These are phyloP conservation scores for Clonostachys rhizophaga DNA, from an alignment of 2,329 filamentous ascomycete genomes.

Conservation along the genomic window DNA sequence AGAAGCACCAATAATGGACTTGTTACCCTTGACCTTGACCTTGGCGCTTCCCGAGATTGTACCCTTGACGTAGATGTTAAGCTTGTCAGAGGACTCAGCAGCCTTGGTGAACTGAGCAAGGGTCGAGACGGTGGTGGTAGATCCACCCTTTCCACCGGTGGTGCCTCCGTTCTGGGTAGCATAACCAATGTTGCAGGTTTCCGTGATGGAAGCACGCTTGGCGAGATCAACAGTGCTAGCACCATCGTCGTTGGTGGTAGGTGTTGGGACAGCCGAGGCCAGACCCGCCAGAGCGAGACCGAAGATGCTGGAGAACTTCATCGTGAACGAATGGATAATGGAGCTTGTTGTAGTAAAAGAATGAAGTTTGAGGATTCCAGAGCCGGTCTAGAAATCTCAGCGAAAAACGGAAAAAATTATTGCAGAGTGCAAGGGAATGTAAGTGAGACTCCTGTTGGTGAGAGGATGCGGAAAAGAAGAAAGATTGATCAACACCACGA, in stretches of 20 bases:
- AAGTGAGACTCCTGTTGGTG: too few species aligned
- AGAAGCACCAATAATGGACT: constrained; percentile 25
- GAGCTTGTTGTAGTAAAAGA: too few species aligned
- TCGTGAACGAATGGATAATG: constrained; percentile 6
- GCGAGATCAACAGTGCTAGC: constrained; percentile 11
- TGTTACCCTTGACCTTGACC: constrained; percentile 34
- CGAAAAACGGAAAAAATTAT: too few species aligned
- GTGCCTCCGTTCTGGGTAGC: constrained; percentile 28
- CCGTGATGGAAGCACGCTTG: constrained; percentile 27
- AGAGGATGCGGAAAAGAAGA: too few species aligned
- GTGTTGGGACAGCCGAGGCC: constrained; percentile 20
- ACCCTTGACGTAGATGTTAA: constrained; percentile 36
- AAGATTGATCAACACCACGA: too few species aligned
- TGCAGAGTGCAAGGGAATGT: too few species aligned
- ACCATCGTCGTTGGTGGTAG: constrained; percentile 11
- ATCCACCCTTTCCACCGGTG: constrained; percentile 35
- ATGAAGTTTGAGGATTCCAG: too few species aligned
- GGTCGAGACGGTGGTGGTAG: constrained; percentile 36
- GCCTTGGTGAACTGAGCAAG: constrained; percentile 35
- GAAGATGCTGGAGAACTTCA: constrained; percentile 23
- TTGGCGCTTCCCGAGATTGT: constrained; percentile 29
- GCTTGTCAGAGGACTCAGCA: constrained; percentile 30
- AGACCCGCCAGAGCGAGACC: constrained; percentile 17
- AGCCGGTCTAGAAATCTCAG: too few species aligned
- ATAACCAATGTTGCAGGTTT: constrained; percentile 21